Base-by-base conservation (phyloP, 2,329 filamentous ascomycete genomes). In the Paracamarosporium sp. region DNA sequence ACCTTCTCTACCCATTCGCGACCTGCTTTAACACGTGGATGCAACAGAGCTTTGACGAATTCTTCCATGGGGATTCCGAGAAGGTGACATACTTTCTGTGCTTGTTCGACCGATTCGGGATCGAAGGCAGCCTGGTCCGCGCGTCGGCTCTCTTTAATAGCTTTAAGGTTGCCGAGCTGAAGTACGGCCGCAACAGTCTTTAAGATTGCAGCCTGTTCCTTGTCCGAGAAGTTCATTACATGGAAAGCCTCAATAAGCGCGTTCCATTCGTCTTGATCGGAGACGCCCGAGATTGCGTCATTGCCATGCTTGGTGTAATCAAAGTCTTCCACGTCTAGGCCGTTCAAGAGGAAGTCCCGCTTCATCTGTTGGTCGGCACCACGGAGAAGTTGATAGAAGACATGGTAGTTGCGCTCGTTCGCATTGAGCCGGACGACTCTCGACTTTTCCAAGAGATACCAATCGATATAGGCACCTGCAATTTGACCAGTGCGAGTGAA, bases 1-100 rank as follows among this genome's bases (percentile, higher is more conserved):
- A 96, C 93, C 76, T 98, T 99, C 73, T 98, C 93, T 2, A 99
- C 95, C 95, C 94, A 98, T 79, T 99, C 95, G 51, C 93, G 88
- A 20, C 95, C 95, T 40, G 95, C 95, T 78, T 97, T 97, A 38
- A 99, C 96, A 56, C 88, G 91, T 9, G 95, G 95, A 71, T 98
- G 95, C 11, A 99, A 83, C 5, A 99, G 81, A 0, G 92, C 93
- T 72, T 93, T 91, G 11, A 96, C 83, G 64, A 99, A 99, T 1
- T 90, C 87, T 36, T 97, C 93, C 0, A 90, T 72, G 2, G 91
- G 86, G 17, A 99, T 93, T 0, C 93, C 94, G 5, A 98, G 85
- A 27, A 99, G 85, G 43, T 86, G 84, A 71, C 93, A 97, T 6
- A 96, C 91, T 64, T 88, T 91, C 56, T 89, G 85, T 2, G 92